phyloP scores from a whole-genome alignment of 2,329 filamentous ascomycete species.

The Trichoderma simmonsii region DNA sequence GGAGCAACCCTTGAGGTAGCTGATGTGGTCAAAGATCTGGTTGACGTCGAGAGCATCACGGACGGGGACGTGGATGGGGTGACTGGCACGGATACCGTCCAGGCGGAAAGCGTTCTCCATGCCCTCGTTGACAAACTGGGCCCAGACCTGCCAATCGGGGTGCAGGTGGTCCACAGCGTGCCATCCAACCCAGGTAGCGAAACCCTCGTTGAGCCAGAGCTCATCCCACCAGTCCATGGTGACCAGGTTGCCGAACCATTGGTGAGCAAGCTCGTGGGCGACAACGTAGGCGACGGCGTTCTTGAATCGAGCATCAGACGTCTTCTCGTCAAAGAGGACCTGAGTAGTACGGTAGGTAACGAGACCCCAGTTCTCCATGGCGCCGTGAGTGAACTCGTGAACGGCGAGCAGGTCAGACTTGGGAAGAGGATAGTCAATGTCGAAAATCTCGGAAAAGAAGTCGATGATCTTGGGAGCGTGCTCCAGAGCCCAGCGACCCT shows the following conservation, averaged over 20 bases:
- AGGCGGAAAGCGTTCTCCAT: conserved; percentile 89
- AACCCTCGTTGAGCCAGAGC: conserved; percentile 92
- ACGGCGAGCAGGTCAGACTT: conserved; percentile 90
- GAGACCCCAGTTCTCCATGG: conserved; percentile 96
- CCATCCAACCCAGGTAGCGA: conserved; percentile 98
- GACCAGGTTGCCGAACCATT: conserved; percentile 94
- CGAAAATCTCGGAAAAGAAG: conserved; percentile 93
- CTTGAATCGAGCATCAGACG: conserved; percentile 84
- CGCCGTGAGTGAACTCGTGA: conserved; percentile 83
- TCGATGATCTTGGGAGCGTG: conserved; percentile 93
- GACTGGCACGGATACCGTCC: conserved; percentile 85
- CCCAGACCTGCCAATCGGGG: conserved; percentile 97
- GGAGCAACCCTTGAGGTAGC: conserved; percentile 93
- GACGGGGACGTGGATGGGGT: conserved; percentile 94
- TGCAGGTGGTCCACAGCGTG: conserved; percentile 86
- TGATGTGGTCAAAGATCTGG: conserved; percentile 96
- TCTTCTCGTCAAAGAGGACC: conserved; percentile 91
- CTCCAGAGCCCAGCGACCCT: conserved; percentile 83
- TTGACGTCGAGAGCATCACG: conserved; percentile 92
- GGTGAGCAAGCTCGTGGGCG: conserved; percentile 94
- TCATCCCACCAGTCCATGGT: conserved; percentile 98
- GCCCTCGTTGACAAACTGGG: conserved; percentile 92
- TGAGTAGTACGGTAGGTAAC: conserved; percentile 95
- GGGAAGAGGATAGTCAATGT: conserved; percentile 87
- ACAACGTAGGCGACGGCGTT: conserved; percentile 96